phyloP scores from a whole-genome alignment of 1,284 basidiomycete species.

The Pisolithus thermaeus region DNA sequence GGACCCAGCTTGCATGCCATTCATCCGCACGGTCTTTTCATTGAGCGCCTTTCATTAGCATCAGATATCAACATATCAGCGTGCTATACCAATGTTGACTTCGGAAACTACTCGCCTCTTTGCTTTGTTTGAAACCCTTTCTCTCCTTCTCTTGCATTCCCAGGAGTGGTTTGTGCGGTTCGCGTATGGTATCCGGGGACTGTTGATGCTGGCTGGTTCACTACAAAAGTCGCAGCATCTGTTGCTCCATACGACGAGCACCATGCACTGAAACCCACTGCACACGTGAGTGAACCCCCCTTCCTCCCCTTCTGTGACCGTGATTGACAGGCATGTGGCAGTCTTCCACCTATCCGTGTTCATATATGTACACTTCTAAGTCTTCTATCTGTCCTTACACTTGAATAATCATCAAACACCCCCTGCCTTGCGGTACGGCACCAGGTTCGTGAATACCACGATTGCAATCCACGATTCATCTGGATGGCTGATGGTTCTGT shows the following conservation, averaged over 20 bases:
- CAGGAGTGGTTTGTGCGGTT: constrained; percentile 1
- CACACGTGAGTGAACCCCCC: background rate
- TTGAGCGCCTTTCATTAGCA: too few species aligned
- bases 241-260: background rate
- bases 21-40: too few species aligned
- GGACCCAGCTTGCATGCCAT: too few species aligned
- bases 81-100: background rate
- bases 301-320: background rate
- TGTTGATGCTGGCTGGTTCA: background rate
- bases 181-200: background rate
- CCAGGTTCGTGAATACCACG: background rate
- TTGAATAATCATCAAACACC: background rate
- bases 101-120: background rate
- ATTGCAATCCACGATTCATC: background rate
- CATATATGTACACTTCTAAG: background rate
- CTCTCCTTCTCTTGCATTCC: background rate
- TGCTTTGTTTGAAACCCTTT: background rate
- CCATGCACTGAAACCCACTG: background rate
- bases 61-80: too few species aligned
- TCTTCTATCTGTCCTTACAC: background rate
- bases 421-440: background rate
- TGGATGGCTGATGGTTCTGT: background rate
- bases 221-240: background rate
- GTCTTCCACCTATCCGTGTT: background rate
- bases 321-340: background rate